phyloP scores from a whole-genome alignment of 306 rosid species.

The Ammopiptanthus mongolicus region DNA sequence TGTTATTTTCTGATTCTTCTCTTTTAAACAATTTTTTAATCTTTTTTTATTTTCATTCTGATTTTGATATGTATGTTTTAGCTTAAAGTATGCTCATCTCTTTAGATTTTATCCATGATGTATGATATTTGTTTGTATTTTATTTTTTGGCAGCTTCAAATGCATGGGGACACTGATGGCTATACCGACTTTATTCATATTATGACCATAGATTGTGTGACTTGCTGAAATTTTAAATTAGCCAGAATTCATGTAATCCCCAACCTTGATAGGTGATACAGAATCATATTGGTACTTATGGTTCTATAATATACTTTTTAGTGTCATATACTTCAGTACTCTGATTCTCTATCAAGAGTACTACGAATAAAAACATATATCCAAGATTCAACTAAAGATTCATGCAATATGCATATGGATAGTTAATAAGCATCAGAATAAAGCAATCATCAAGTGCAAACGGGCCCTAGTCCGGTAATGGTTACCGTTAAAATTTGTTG shows the following conservation, averaged over 20 bases:
- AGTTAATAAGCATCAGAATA: neutral
- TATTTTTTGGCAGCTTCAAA: slow-evolving; percentile 47
- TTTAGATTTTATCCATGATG: neutral
- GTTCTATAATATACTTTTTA: neutral
- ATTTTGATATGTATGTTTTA: neutral
- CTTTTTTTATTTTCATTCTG: neutral
- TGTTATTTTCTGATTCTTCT: neutral
- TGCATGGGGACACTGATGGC: slow-evolving; percentile 33
- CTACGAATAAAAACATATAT: neutral
- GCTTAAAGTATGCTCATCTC: neutral
- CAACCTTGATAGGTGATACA: neutral
- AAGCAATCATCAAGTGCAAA: neutral
- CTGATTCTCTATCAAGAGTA: neutral
- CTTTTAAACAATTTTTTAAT: neutral
- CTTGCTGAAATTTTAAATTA: neutral
- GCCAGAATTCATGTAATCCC: neutral
- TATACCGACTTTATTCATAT: neutral
- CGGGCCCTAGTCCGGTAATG: too few relatives aligned
- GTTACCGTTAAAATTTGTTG: neutral
- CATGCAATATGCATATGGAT: neutral
- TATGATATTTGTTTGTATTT: neutral
- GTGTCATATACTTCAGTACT: neutral
- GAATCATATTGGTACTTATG: neutral
- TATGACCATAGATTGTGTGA: neutral
- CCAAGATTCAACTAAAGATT: neutral